Conservation (phyloP, 305 asterid genomes). For the Fraxinus latifolia region DNA sequence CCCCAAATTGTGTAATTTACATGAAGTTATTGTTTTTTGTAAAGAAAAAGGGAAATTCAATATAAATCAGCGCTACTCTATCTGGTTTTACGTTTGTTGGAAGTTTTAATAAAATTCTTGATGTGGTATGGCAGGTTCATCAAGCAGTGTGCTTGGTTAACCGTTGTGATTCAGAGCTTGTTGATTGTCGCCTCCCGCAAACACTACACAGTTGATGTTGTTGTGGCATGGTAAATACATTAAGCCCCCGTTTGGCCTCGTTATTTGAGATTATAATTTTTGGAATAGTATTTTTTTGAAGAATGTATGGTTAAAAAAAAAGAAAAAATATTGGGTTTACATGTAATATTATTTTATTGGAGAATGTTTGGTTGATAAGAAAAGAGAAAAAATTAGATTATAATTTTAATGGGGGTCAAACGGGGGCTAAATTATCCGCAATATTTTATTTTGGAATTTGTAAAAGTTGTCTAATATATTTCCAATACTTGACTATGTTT, state of each 20-base stretch:
- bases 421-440: neutral
- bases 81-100: neutral
- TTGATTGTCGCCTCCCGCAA: constrained; percentile 90
- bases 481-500: constrained; percentile 12
- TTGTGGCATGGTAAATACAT: constrained; percentile 80
- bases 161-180: constrained; percentile 70
- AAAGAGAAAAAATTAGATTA: neutral
- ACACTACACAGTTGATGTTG: constrained; percentile 88
- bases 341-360: neutral
- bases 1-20: neutral
- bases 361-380: neutral
- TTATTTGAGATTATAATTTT: neutral
- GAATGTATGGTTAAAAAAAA: too few relatives aligned
- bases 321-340: too few relatives aligned
- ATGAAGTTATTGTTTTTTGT: neutral
- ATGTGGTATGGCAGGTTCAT: constrained; percentile 52
- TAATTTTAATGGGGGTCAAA: neutral
- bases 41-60: neutral
- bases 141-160: constrained; percentile 79
- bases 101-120: neutral
- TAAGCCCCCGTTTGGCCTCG: neutral
- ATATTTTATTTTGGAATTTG: neutral
- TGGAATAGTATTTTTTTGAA: too few relatives aligned
- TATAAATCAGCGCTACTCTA: neutral
- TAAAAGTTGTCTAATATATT: constrained; percentile 2